These are phyloP conservation scores for Ulvella scutata DNA, from an alignment of 139 green algal genomes.

Conservation along the genomic window DNA sequence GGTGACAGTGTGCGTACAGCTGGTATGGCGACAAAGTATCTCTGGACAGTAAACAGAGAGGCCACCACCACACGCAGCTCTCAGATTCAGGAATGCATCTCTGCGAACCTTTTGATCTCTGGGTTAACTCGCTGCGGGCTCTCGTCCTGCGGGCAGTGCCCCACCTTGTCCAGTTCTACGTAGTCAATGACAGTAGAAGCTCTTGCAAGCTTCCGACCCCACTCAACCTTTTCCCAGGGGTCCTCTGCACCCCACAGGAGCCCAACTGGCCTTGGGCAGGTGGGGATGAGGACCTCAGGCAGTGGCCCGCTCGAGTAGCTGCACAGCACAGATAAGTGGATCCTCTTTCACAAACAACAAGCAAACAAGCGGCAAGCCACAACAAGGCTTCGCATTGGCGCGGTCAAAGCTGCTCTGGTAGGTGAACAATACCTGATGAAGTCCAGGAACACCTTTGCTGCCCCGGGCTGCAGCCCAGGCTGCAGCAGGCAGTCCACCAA, in stretches of 20 bases:
- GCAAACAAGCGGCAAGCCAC: neutral
- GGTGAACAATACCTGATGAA: slow-evolving; percentile 78
- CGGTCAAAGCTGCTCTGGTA: neutral
- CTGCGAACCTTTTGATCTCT: slow-evolving; percentile 56
- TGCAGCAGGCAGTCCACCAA: slow-evolving; percentile 79
- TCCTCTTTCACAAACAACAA: neutral
- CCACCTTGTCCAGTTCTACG: slow-evolving; percentile 57
- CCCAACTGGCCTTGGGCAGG: slow-evolving; percentile 42
- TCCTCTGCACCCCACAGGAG: slow-evolving; percentile 83
- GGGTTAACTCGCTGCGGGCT: slow-evolving; percentile 83
- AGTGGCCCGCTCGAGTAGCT: slow-evolving; percentile 52
- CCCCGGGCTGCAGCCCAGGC: slow-evolving; percentile 68
- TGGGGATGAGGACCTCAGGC: slow-evolving; percentile 59
- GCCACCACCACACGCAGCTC: too few relatives aligned
- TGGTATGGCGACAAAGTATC: too few relatives aligned
- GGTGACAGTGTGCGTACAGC: too few relatives aligned
- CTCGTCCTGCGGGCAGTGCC: slow-evolving; percentile 80
- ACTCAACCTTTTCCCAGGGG: slow-evolving; percentile 72
- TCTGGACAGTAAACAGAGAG: too few relatives aligned
- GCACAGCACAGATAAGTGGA: too few relatives aligned
- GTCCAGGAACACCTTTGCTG: slow-evolving; percentile 90
- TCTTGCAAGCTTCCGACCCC: slow-evolving; percentile 29
- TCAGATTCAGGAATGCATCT: neutral
- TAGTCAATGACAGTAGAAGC: slow-evolving; percentile 55
- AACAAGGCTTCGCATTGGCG: neutral